These are phyloP conservation scores for Fraxinus cuspidata DNA, from an alignment of 257 asterid genomes.

Conservation along the genomic window DNA sequence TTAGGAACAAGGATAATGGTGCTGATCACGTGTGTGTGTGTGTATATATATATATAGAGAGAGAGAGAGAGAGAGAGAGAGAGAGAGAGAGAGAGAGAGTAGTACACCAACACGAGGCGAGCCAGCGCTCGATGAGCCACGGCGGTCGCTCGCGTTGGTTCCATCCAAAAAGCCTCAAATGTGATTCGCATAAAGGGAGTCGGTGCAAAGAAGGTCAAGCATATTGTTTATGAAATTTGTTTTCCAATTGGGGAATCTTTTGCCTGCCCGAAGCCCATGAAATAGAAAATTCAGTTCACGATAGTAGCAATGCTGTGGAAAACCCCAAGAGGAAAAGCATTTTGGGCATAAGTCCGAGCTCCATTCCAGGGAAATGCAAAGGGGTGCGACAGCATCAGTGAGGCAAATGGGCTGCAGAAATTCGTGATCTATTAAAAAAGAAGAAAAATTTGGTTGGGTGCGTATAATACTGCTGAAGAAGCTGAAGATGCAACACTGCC, in stretches of 20 bases:
- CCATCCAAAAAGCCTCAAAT: too few relatives aligned
- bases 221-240: constrained; percentile 34
- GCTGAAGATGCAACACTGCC: constrained; percentile 18
- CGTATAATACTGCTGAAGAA: constrained; percentile 44
- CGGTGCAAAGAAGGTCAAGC: constrained; percentile 25
- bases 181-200: background rate
- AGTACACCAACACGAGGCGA: too few relatives aligned
- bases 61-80: too few relatives aligned
- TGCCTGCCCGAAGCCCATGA: constrained; percentile 3
- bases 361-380: constrained; percentile 22
- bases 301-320: constrained; percentile 36
- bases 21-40: too few relatives aligned
- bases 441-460: constrained; percentile 57
- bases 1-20: too few relatives aligned
- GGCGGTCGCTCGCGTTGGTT: too few relatives aligned
- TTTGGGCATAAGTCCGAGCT: constrained; percentile 21
- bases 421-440: constrained; percentile 47
- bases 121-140: too few relatives aligned
- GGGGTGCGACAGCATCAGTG: constrained; percentile 61
- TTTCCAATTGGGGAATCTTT: constrained; percentile 16
- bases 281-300: constrained; percentile 34
- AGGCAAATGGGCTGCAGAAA: constrained; percentile 74
- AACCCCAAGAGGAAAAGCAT: constrained; percentile 24
- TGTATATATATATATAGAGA: too few relatives aligned
- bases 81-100: too few relatives aligned